Evolutionary conservation across 805 yeast genomes (phyloP).

Genomic region (Spathaspora sp.): DNA sequence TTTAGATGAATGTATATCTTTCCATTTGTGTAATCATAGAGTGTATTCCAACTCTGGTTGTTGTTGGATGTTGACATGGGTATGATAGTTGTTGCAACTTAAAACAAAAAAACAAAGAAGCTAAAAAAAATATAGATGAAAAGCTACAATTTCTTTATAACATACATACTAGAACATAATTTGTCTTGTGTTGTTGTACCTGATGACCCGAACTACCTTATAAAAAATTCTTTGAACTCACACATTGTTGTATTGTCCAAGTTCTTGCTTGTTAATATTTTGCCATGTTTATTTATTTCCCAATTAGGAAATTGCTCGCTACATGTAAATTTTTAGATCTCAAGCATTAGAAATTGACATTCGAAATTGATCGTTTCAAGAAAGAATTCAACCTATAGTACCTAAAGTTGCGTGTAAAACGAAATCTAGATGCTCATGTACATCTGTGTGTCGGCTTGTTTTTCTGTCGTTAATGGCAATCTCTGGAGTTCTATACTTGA

Average conservation of each 20-base stretch:
- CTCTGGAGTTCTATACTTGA: too few species aligned
- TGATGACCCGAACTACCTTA: neutral
- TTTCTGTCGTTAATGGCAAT: too few species aligned
- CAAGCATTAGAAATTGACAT: neutral
- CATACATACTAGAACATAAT: neutral
- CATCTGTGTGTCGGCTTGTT: too few species aligned
- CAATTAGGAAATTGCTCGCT: neutral
- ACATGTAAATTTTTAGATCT: neutral
- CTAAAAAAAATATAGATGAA: neutral
- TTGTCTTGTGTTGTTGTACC: neutral
- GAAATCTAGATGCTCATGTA: too few species aligned
- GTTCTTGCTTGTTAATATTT: neutral
- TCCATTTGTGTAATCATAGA: slow-evolving; percentile 32
- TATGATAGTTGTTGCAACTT: neutral
- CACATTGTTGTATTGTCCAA: neutral
- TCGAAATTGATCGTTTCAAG: neutral
- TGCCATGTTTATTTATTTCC: neutral
- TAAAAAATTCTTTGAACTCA: neutral
- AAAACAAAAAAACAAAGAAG: neutral
- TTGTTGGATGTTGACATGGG: neutral
- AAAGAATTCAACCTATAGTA: neutral
- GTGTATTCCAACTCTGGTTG: slow-evolving; percentile 24
- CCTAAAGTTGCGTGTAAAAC: too few species aligned
- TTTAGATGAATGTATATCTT: slow-evolving; percentile 30
- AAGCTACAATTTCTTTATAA: neutral